A percentile compares a stretch with the other conserved stretches of the same genome.
phyloP scores from a whole-genome alignment of 257 asterid genomes.

The Marsdenia floribunda region DNA sequence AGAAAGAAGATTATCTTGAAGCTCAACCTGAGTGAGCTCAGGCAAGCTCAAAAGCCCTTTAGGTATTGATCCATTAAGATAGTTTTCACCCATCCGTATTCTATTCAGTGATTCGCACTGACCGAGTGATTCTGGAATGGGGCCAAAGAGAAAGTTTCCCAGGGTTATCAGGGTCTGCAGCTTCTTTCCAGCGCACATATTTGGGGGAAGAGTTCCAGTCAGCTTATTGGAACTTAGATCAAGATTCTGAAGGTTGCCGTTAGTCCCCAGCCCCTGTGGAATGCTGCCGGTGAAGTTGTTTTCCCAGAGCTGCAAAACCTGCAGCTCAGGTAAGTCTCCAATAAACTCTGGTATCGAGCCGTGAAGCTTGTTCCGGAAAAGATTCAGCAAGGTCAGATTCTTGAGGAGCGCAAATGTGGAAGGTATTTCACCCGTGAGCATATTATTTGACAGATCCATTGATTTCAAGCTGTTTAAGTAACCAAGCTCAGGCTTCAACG shows the following conservation, averaged over 20 bases:
- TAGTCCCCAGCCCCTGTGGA: constrained; percentile 63
- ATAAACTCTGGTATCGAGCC: constrained; percentile 90
- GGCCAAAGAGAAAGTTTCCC: constrained; percentile 79
- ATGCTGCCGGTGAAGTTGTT: constrained; percentile 89
- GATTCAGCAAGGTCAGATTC: constrained; percentile 72
- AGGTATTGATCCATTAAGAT: constrained; percentile 82
- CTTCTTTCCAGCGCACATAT: constrained; percentile 57
- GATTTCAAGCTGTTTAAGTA: constrained; percentile 66
- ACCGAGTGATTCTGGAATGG: constrained; percentile 76
- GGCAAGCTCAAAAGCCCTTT: constrained; percentile 74
- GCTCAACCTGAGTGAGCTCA: constrained; percentile 71
- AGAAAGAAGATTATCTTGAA: constrained; percentile 71
- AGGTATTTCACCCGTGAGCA: constrained; percentile 72
- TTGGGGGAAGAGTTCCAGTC: constrained; percentile 78
- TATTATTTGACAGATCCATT: constrained; percentile 84
- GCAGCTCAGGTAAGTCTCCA: constrained; percentile 66
- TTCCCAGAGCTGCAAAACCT: constrained; percentile 92
- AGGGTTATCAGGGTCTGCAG: constrained; percentile 66
- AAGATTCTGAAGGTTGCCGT: constrained; percentile 57
- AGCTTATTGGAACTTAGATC: constrained; percentile 86
- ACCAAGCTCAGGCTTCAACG: constrained; percentile 68
- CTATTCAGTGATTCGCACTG: constrained; percentile 67
- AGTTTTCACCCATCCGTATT: constrained; percentile 84
- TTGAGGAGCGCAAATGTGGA: constrained; percentile 53
- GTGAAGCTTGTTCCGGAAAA: constrained; percentile 78